phyloP scores from a whole-genome alignment of 192 early-diverging fungal species.

The Geranomyces variabilis region DNA sequence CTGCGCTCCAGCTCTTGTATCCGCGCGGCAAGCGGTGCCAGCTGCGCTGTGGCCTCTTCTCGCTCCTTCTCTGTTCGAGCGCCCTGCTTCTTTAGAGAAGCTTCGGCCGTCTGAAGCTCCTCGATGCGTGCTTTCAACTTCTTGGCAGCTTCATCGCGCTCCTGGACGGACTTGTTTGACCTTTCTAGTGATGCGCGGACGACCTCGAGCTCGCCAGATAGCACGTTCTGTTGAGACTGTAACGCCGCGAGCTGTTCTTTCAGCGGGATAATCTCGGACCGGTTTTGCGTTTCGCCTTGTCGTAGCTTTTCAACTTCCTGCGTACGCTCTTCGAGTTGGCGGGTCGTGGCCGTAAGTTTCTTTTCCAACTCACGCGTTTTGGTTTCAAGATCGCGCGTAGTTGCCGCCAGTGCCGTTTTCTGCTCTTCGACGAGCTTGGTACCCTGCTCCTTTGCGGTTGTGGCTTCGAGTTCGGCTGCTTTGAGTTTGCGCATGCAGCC shows the following conservation, averaged over 20 bases:
- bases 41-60: slow-evolving; percentile 29
- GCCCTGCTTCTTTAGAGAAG: slow-evolving; percentile 33
- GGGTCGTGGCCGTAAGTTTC: slow-evolving; percentile 21
- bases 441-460: slow-evolving; percentile 32
- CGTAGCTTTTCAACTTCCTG: slow-evolving; percentile 20
- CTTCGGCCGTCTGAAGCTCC: slow-evolving; percentile 44
- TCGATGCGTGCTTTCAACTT: slow-evolving; percentile 49
- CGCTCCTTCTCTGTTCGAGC: slow-evolving; percentile 51
- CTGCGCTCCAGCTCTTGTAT: slow-evolving; percentile 33
- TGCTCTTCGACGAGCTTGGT: slow-evolving; percentile 33
- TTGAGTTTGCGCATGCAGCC: slow-evolving; percentile 36
- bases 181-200: slow-evolving; percentile 42
- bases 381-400: neutral
- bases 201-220: slow-evolving; percentile 50
- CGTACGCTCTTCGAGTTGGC: slow-evolving; percentile 24
- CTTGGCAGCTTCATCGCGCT: slow-evolving; percentile 55
- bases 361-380: slow-evolving; percentile 18
- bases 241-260: slow-evolving; percentile 34
- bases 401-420: slow-evolving; percentile 25
- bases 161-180: slow-evolving; percentile 39
- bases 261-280: slow-evolving; percentile 29
- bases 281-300: slow-evolving; percentile 15
- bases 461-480: slow-evolving; percentile 37
- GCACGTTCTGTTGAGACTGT: slow-evolving; percentile 36
- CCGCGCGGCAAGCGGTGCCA: slow-evolving; percentile 26